These are phyloP conservation scores for Austroboletus novae-zelandiae DNA, from an alignment of 1,284 basidiomycete genomes.

Conservation along the genomic window DNA sequence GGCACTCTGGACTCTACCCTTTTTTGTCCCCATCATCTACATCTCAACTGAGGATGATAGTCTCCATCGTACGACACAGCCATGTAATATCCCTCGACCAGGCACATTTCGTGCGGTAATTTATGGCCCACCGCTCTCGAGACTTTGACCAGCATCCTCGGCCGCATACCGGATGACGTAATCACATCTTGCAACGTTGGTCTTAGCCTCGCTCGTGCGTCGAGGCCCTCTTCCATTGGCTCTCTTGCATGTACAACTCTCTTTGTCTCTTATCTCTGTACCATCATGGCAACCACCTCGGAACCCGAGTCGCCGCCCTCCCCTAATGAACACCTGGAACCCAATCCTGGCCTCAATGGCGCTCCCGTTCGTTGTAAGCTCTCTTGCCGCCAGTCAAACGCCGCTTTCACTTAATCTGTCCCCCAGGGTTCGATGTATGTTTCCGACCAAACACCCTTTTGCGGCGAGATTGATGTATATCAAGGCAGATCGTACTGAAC, in stretches of 20 bases:
- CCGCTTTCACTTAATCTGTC: conserved; percentile 1
- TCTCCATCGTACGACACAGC: conserved; percentile 6
- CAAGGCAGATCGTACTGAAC: conserved; percentile 75
- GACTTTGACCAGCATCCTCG: too few relatives aligned
- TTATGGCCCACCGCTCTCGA: conserved; percentile 1
- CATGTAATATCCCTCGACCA: neutral
- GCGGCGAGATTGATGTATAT: conserved; percentile 15
- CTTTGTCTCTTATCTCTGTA: neutral
- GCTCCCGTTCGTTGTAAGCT: conserved; percentile 41
- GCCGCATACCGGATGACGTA: neutral
- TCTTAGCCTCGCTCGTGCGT: neutral
- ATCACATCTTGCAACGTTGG: neutral
- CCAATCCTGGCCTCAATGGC: conserved; percentile 38
- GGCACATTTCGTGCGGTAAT: neutral
- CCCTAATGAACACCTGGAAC: conserved; percentile 35
- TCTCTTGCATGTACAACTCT: neutral
- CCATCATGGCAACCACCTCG: conserved; percentile 17
- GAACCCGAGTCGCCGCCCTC: conserved; percentile 26
- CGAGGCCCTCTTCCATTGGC: neutral
- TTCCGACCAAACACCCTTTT: neutral
- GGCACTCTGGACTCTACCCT: conserved; percentile 10
- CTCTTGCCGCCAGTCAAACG: neutral
- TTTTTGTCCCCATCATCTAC: conserved; percentile 7
- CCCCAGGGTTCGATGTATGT: conserved; percentile 51
- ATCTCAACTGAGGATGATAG: conserved; percentile 11